These are phyloP conservation scores for Thermomyces lanuginosus DNA, from an alignment of 2,329 filamentous ascomycete species.

Conservation along the genomic window DNA sequence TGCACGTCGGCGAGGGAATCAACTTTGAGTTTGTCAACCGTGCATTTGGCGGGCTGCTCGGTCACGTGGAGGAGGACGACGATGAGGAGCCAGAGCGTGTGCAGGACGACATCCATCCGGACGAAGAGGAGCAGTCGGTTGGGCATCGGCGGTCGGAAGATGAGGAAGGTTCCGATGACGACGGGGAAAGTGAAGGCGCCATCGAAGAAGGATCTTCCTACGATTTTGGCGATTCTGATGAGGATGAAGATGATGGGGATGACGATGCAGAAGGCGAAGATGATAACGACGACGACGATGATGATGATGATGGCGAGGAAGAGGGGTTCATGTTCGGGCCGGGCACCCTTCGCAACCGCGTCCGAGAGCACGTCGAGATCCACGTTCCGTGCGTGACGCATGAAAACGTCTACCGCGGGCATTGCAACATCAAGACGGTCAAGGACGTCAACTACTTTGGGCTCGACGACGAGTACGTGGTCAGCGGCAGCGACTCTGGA, in stretches of 20 bases:
- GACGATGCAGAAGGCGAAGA: conserved; percentile 19
- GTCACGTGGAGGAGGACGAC: conserved; percentile 22
- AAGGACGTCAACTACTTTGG: conserved; percentile 57
- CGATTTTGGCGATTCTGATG: conserved; percentile 10
- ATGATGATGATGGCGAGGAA: conserved; percentile 17
- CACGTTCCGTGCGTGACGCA: conserved; percentile 41
- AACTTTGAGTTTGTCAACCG: conserved; percentile 42
- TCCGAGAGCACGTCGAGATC: conserved; percentile 36
- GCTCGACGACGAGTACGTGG: conserved; percentile 50
- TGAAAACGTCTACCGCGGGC: conserved; percentile 43
- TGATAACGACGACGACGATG: conserved; percentile 15
- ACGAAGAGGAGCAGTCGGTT: conserved; percentile 30
- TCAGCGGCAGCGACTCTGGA: conserved; percentile 49
- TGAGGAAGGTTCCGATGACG: conserved; percentile 2
- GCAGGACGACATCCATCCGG: conserved; percentile 34
- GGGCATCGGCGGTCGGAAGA: conserved; percentile 10
- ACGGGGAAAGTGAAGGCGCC: conserved; percentile 7
- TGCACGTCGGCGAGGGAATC: conserved; percentile 39
- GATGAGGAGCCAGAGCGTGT: conserved; percentile 31
- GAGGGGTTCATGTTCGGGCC: conserved; percentile 28
- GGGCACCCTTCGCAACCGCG: conserved; percentile 32
- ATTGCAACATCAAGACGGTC: conserved; percentile 51
- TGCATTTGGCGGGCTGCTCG: conserved; percentile 43
- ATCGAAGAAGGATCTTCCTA: conserved; percentile 9
- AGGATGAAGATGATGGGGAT: conserved; percentile 14